Base-by-base conservation (phyloP, 345 rosid species). In the Salix viminalis region DNA sequence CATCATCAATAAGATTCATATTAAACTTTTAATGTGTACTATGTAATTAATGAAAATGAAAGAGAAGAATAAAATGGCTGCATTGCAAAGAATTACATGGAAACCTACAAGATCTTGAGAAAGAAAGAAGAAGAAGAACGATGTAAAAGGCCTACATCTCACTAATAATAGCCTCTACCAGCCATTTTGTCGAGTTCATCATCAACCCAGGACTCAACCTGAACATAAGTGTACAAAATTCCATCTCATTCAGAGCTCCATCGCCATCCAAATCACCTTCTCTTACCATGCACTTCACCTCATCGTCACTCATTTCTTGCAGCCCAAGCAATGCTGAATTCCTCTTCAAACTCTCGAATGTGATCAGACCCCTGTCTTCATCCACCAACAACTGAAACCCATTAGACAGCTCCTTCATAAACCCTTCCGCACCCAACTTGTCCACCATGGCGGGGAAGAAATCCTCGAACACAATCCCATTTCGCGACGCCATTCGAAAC, bases 251-350 rank as follows among this genome's bases (percentile, higher is more conserved):
- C 79, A 88, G 13, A 16, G 83, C 87, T 0, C 91, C 91, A 72
- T 90, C 93, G 0, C 91, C 93, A 65, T 90, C 86, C 14, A 85
- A 60, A 65, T 90, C 91, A 8, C 90, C 93, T 83, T 88, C 91
- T 41, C 79, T 78, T 30, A 90, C 44, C 93, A 90, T 90, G 46
- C 80, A 79, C 77, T n/a, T 64, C 21, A 84, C 19, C 36, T 90
- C 91, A 6, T 86, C 88, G 64, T 88, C 89, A 12, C 77, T 80
- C 93, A 88, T 84, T 3, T 69, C 90, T 13, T 72, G 64, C 68
- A 88, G 24, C 15, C 93, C 93, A n/a, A 90, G 80, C 78, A 69
- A 21, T 1, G 52, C 74, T 24, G 84, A 73, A 66, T 84, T 88
- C 80, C 70, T 85, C 87, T 76, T 88, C 86, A 88, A 75, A 84